phyloP scores from a whole-genome alignment of 2,329 filamentous ascomycete genomes.

The Zasmidium cellare region DNA sequence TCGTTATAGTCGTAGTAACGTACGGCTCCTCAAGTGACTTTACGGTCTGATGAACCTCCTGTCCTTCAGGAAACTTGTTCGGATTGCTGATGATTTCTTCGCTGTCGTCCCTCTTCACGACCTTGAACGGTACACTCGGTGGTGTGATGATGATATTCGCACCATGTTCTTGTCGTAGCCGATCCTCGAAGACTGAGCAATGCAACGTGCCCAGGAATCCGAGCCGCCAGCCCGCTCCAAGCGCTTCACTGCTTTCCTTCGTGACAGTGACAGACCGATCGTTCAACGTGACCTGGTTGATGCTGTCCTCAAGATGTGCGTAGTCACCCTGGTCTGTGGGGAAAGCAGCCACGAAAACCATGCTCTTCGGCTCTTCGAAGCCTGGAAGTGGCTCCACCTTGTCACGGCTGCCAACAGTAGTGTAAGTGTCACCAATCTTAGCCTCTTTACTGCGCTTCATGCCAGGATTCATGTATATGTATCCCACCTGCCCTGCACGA shows the following conservation, averaged over 20 bases:
- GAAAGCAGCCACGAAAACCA: constrained; percentile 98
- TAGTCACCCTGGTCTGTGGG: constrained; percentile 90
- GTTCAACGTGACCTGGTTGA: constrained; percentile 89
- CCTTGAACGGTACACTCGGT: constrained; percentile 88
- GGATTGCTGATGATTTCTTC: constrained; percentile 83
- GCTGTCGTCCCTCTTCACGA: constrained; percentile 74
- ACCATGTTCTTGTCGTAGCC: constrained; percentile 89
- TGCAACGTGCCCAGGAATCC: constrained; percentile 96
- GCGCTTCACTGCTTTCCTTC: constrained; percentile 90
- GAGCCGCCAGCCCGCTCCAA: constrained; percentile 90
- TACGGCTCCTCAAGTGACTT: constrained; percentile 70
- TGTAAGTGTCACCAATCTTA: constrained; percentile 94
- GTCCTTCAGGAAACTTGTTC: constrained; percentile 79
- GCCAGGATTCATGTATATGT: constrained; percentile 94
- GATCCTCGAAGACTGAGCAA: constrained; percentile 98
- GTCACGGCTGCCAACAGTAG: constrained; percentile 73
- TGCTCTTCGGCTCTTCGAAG: constrained; percentile 95
- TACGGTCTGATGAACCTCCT: constrained; percentile 56
- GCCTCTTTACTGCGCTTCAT: constrained; percentile 98
- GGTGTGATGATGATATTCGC: constrained; percentile 96
- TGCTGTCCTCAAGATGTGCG: constrained; percentile 84
- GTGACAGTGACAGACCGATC: constrained; percentile 91
- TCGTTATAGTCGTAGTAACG: constrained; percentile 79
- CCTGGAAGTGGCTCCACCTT: constrained; percentile 79
- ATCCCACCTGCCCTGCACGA: constrained; percentile 91